A percentile compares a stretch with the other conserved stretches of the same genome.
Evolutionary conservation across 768 basidiomycete species (phyloP).

Genomic region (Scleroderma bovista): DNA sequence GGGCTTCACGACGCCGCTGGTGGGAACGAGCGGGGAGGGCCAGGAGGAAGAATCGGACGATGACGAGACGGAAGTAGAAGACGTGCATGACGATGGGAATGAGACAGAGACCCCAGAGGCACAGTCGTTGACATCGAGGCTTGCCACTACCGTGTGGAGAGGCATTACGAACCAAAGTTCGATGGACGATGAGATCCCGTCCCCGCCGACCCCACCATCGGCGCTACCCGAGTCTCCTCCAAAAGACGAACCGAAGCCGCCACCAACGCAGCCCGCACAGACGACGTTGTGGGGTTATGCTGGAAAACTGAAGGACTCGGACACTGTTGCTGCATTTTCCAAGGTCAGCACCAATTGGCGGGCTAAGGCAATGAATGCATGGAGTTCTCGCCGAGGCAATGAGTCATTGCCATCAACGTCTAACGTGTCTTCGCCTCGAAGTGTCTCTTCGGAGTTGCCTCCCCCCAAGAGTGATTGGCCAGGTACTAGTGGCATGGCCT

Average conservation of each 20-base stretch:
- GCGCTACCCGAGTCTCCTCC: slow-evolving; percentile 17
- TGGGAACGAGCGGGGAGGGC: slow-evolving; percentile 32
- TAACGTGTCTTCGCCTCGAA: slow-evolving; percentile 12
- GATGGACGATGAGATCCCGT: slow-evolving; percentile 54
- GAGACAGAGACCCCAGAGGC: slow-evolving; percentile 38
- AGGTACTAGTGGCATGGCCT: not conserved
- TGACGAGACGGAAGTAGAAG: slow-evolving; percentile 19
- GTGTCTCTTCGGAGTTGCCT: slow-evolving; percentile 18
- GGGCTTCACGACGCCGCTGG: slow-evolving; percentile 52
- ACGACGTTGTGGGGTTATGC: slow-evolving; percentile 64
- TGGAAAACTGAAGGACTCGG: slow-evolving; percentile 67
- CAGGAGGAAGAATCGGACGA: slow-evolving; percentile 29
- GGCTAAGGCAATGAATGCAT: slow-evolving; percentile 45
- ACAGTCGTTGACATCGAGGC: slow-evolving; percentile 42
- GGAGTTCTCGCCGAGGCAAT: slow-evolving; percentile 20
- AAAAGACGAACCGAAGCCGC: slow-evolving; percentile 10
- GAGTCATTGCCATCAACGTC: slow-evolving; percentile 2
- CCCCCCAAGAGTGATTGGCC: slow-evolving; percentile 13
- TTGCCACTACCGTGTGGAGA: slow-evolving; percentile 66
- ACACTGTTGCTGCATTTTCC: slow-evolving; percentile 61
- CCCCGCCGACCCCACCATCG: slow-evolving; percentile 34
- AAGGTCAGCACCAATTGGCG: slow-evolving; percentile 76
- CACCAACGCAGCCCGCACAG: slow-evolving; percentile 16
- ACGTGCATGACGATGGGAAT: slow-evolving; percentile 34
- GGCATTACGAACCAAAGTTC: slow-evolving; percentile 72